Evolutionary conservation across 139 green algal species (phyloP), one percentile per base, ranked within the genome.

Genomic region (Haematococcus sp.): DNA sequence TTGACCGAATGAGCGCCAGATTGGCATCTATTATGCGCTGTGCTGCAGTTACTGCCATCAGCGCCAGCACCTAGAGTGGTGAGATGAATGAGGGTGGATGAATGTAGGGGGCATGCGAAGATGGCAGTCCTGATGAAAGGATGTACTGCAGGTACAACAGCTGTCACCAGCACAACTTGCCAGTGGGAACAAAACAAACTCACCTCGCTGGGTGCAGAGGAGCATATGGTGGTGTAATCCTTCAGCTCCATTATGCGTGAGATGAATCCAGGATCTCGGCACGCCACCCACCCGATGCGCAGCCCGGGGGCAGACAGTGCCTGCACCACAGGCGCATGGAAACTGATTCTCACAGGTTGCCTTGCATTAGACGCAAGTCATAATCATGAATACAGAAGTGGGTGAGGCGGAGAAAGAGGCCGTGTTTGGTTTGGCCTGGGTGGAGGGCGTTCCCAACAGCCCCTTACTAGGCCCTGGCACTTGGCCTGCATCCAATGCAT

Each of bases 151-250:
- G 55, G 40, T 49, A 49, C n/a, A n/a, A n/a, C n/a, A n/a, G n/a
- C n/a, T n/a, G n/a, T n/a, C n/a, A n/a, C 40, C 40, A 11, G 40
- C 40, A 49, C 40, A 49, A 7, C 40, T 19, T 7, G 40, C 40
- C 11, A 7, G 55, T 11, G 13, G 13, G 55, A 9, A 7, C 55
- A 64, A 11, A 7, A 64, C 27, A 34, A 7, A 64, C 27, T 25
- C 58, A 66, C 58, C 58, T 66, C 25, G 25, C 58, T 66, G 58
- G 58, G 58, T 0, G 73, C 80, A 9, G 68, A 59, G 33, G 16
- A 61, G 76, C 91, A 95, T 65, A 95, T 95, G 70, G 88, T 92
- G 40, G 88, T 93, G 85, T 90, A 95, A 83, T 95, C 91, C 54
- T 92, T 91, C 2, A 93, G 77, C 70, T 90, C 81, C 27, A 76